Evolutionary conservation across 208 protist species (phyloP).

Genomic region (Leishmania gerbilli): DNA sequence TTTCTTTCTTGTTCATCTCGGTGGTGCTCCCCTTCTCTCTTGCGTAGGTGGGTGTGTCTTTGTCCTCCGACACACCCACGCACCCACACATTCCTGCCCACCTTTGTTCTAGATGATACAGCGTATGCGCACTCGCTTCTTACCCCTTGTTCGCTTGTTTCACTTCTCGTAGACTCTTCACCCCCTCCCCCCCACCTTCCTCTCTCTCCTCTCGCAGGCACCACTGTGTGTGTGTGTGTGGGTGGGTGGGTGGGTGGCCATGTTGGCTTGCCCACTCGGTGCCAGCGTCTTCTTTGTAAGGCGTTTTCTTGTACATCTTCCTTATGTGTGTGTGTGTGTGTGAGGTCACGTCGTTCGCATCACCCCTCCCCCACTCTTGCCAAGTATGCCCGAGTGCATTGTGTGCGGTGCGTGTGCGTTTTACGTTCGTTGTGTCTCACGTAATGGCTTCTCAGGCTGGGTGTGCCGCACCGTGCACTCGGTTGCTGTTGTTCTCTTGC

Average conservation of each 20-base stretch:
- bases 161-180: not conserved
- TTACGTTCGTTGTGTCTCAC: not conserved
- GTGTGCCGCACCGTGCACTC: not conserved
- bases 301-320: not conserved
- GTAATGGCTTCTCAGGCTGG: not conserved
- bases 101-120: not conserved
- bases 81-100: not conserved
- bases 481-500: not conserved
- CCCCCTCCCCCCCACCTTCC: too few species aligned
- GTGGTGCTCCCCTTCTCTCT: not conserved
- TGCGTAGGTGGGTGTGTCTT: too few species aligned
- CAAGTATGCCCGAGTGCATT: not conserved
- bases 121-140: not conserved
- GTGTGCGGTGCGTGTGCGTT: not conserved
- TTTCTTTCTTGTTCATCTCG: slow-evolving; percentile 15
- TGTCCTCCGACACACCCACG: not conserved
- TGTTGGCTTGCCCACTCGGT: too few species aligned
- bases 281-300: not conserved
- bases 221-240: too few species aligned
- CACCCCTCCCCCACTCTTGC: not conserved
- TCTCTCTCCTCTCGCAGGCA: not conserved
- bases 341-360: not conserved
- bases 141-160: not conserved
- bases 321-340: not conserved
- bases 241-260: too few species aligned